Evolutionary conservation across 1,139 yeast genomes (phyloP), one percentile per base, ranked within the genome.

Genomic region (Protomyces lactucae-debilis): DNA sequence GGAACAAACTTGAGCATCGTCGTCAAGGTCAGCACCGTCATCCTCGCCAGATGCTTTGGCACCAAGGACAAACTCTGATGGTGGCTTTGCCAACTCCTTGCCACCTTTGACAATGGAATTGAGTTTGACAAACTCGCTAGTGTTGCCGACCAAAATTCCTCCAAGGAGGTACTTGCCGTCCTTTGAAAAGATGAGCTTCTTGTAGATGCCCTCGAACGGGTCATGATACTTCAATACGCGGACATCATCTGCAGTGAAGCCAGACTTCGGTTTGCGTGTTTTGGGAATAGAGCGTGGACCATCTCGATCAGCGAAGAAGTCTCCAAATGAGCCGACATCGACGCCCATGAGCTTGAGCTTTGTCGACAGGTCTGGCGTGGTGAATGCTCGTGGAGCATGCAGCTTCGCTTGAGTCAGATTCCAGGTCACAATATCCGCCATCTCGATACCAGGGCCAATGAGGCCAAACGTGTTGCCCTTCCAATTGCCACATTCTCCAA

Each of bases 401-500:
- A 70, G 69, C 57, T 73, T 71, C 3, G 75, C 76, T 65, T 75
- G 77, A 2, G 76, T 74, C 60, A 74, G 64, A 57, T 75, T 75
- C 68, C 74, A 75, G 2, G 75, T 69, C 6, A 75, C 68, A 4
- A 74, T 69, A 61, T 75, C 76, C 18, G 77, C 77, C 74, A 74
- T 74, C 12, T 73, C 73, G 21, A 73, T 72, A 63, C 75, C 75
- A 46, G 76, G 74, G 52, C 77, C 76, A 71, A 73, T 70, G 68
- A 76, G 68, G 32, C 78, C 75, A 70, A 70, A 73, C 21, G 78
- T 70, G 67, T 72, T 68, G 67, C 72, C 71, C 66, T 76, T 70
- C 79, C 78, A 72, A 12, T 73, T 72, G 12, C 76, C 77, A 68
- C 77, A 75, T 64, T 75, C 77, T 37, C 77, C 77, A 57, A 75